Base-by-base conservation (phyloP, 768 basidiomycete genomes). In the Rhodotorula paludigena region DNA sequence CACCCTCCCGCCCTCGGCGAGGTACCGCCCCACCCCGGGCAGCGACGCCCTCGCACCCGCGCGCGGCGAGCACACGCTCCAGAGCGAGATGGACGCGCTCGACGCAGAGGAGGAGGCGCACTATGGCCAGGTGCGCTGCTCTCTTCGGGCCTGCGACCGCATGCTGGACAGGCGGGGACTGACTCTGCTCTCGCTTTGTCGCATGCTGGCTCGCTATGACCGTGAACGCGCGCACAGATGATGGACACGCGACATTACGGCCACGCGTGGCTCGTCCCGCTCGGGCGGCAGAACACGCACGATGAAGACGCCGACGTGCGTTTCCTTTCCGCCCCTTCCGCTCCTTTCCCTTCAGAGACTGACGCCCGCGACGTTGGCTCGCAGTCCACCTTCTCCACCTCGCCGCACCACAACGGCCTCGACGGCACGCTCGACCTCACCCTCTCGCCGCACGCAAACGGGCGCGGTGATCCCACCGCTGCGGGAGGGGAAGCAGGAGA, bases 281-380 rank as follows among this genome's bases (percentile, higher is more conserved):
- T 71, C 23, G 70, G 70, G 8, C 45, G 65, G 15, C 65, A 64
- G 32, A 57, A 52, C 49, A 71, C 70, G 14, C 65, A 71, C 39
- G 65, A 66, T 12, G 65, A 66, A 8, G 70, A 71, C 14, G 65
- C 51, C 2, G 65, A 64, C 47, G 65, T 64, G 47, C 38, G 64
- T 21, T 32, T 51, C 20, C 54, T 8, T 28, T 11, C 32, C 30
- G 16, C 36, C 36, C 21, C 14, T 23, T 0, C 35, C 36, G n/a
- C 41, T 25, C 33, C 14, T 30, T 36, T 16, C 38, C 42, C 2
- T 41, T 8, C 38, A 15, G 36, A 20, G 9, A 9, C 18, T 28
- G 16, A 39, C 56, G 2, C 20, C 23, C 42, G 0, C 5, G 32
- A 23, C 39, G 11, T 12, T 15, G 16, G 44, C 48, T 5, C 49